Evolutionary conservation across 805 yeast species (phyloP), one percentile per base, ranked within the genome.

Genomic region (Tetrapisispora nanseiensis): DNA sequence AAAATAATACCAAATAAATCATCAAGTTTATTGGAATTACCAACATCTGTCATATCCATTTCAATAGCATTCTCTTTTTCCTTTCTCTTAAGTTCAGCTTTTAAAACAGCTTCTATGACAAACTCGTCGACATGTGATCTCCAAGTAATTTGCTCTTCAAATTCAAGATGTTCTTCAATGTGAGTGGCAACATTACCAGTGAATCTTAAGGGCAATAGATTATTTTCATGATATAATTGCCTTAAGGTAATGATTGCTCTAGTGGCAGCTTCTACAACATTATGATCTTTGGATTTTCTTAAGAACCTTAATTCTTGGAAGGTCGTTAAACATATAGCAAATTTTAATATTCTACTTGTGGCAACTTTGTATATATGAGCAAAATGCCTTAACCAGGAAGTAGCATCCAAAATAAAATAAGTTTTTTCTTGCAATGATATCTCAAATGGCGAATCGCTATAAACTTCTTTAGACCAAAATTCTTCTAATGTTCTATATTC

Each of bases 351-450:
- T 12, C 69, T 71, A 49, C 75, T 74, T 26, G 80, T 69, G 11
- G 81, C 72, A 51, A 85, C 76, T 56, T 83, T 83, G 63, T 71
- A 83, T 18, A 83, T 68, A 46, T 81, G 71, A 2, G 90, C 94
- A 57, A 87, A 82, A 54, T 82, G 89, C 52, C 82, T 80, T 48
- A 83, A 64, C 89, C 90, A 83, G 44, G 82, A 76, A 49, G 84
- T 82, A 2, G 92, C 82, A 60, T 83, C 94, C 43, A 83, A 65
- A 1, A 85, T 74, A 42, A 82, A 69, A 51, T 69, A 70, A 0
- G 85, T 78, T 19, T 75, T 32, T 31, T 31, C 30, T 29, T 37
- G 20, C 26, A 37, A 27, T 33, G 23, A 19, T 32, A 34, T 24
- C 6, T 35, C 28, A 18, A 10, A 24, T 37, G 36, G 9, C 32